Conservation (phyloP, 352 stramenopile species). For the Phytopythium ostracodes region DNA sequence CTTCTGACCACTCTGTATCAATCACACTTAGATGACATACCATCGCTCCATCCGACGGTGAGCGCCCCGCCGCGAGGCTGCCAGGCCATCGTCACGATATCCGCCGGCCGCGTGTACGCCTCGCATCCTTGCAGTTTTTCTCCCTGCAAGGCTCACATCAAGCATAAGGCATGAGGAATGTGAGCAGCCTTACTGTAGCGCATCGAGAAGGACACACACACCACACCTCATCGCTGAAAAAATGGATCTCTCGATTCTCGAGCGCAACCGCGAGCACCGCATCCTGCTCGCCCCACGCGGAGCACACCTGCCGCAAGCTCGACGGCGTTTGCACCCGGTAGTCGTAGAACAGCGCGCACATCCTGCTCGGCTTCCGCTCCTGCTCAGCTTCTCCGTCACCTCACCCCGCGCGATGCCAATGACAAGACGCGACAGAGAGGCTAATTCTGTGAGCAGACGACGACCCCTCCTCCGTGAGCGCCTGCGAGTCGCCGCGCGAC, state of each 20-base stretch:
- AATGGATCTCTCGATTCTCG: constrained; percentile 85
- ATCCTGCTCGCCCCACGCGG: constrained; percentile 81
- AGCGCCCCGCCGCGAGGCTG: constrained; percentile 78
- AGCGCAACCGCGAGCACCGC: constrained; percentile 75
- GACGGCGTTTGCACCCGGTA: constrained; percentile 67
- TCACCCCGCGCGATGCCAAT: background rate
- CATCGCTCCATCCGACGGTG: constrained; percentile 81
- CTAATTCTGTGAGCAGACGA: too few species aligned
- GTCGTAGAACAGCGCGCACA: constrained; percentile 74
- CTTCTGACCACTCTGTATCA: too few species aligned
- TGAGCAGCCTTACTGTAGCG: too few species aligned
- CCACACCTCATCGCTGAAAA: constrained; percentile 87
- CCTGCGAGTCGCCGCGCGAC: too few species aligned
- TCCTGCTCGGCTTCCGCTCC: background rate
- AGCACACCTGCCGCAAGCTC: constrained; percentile 67
- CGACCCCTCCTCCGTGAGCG: too few species aligned
- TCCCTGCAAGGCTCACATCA: constrained; percentile 25
- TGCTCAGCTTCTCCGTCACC: background rate
- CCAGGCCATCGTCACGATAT: constrained; percentile 85
- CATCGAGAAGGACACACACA: too few species aligned
- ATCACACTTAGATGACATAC: too few species aligned
- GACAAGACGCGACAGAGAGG: background rate
- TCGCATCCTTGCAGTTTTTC: constrained; percentile 58
- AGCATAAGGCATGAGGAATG: background rate
- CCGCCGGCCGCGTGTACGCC: constrained; percentile 51